These are phyloP conservation scores for Cutaneotrichosporon dermatis DNA, from an alignment of 1,284 basidiomycete genomes.

Conservation along the genomic window DNA sequence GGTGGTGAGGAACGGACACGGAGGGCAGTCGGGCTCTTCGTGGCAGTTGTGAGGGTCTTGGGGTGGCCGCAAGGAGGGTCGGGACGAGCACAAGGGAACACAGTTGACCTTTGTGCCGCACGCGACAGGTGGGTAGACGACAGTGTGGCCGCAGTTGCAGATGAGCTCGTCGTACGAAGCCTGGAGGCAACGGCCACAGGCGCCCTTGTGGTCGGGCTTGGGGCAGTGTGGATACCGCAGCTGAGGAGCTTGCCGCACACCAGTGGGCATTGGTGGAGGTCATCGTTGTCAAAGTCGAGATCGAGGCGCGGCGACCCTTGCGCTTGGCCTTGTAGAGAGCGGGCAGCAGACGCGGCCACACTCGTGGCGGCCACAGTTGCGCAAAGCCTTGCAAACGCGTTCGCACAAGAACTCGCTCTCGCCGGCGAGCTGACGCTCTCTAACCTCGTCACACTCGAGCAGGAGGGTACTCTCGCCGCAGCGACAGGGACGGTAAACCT, in stretches of 20 bases:
- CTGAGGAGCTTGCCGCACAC: slow-evolving; percentile 66
- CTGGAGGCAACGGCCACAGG: slow-evolving; percentile 72
- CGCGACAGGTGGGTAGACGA: slow-evolving; percentile 65
- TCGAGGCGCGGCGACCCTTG: slow-evolving; percentile 54
- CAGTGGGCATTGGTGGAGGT: slow-evolving; percentile 71
- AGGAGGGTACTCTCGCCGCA: slow-evolving; percentile 65
- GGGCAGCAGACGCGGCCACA: slow-evolving; percentile 82
- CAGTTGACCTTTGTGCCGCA: slow-evolving; percentile 66
- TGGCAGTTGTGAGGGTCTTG: slow-evolving; percentile 74
- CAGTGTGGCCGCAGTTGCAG: slow-evolving; percentile 71
- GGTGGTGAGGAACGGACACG: slow-evolving; percentile 71
- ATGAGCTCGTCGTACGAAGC: slow-evolving; percentile 85
- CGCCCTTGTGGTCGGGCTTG: slow-evolving; percentile 70
- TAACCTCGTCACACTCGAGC: slow-evolving; percentile 51
- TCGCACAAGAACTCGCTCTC: slow-evolving; percentile 68
- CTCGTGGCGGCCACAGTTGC: slow-evolving; percentile 72
- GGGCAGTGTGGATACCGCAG: slow-evolving; percentile 73
- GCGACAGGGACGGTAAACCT: slow-evolving; percentile 67
- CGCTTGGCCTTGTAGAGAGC: slow-evolving; percentile 65
- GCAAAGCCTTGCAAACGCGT: slow-evolving; percentile 65
- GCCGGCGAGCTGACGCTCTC: slow-evolving; percentile 41
- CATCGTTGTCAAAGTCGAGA: slow-evolving; percentile 45
- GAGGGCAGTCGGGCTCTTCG: slow-evolving; percentile 65
- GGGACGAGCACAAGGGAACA: slow-evolving; percentile 70
- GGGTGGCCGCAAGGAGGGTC: slow-evolving; percentile 74